These are phyloP conservation scores for Batkoa obscura DNA, from an alignment of 371 early-diverging fungal species.

Conservation along the genomic window DNA sequence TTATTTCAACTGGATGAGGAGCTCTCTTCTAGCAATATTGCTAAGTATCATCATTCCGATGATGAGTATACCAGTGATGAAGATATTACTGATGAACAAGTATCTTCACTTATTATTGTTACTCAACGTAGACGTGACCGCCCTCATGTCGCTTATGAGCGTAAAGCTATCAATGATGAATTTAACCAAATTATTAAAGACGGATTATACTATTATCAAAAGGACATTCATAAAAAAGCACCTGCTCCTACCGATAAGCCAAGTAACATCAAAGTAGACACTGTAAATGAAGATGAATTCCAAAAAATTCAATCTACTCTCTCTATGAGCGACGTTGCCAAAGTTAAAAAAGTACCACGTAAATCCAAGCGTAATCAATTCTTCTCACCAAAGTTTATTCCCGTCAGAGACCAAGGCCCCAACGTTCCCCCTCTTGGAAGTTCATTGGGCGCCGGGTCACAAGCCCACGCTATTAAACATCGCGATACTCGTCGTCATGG, in stretches of 20 bases:
- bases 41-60: not conserved
- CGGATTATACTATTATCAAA: slow-evolving; percentile 77
- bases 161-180: slow-evolving; percentile 69
- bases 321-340: not conserved
- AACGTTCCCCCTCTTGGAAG: slow-evolving; percentile 43
- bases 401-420: slow-evolving; percentile 14
- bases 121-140: slow-evolving; percentile 65
- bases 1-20: slow-evolving; percentile 5
- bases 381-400: slow-evolving; percentile 4
- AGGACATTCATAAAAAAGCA: slow-evolving; percentile 28
- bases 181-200: slow-evolving; percentile 86
- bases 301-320: not conserved
- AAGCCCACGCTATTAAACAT: slow-evolving; percentile 4
- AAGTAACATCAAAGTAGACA: slow-evolving; percentile 8
- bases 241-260: slow-evolving; percentile 2
- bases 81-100: slow-evolving; percentile 60
- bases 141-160: slow-evolving; percentile 49
- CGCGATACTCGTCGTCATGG: slow-evolving; percentile 39
- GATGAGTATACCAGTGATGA: slow-evolving; percentile 8
- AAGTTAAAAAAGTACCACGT: not conserved
- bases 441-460: slow-evolving; percentile 17
- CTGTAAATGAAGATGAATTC: slow-evolving; percentile 1
- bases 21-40: not conserved
- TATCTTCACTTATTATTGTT: slow-evolving; percentile 76
- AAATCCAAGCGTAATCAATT: slow-evolving; percentile 17